These are phyloP conservation scores for Colletotrichum plurivorum DNA, from an alignment of 2,329 filamentous ascomycete species.

Conservation along the genomic window DNA sequence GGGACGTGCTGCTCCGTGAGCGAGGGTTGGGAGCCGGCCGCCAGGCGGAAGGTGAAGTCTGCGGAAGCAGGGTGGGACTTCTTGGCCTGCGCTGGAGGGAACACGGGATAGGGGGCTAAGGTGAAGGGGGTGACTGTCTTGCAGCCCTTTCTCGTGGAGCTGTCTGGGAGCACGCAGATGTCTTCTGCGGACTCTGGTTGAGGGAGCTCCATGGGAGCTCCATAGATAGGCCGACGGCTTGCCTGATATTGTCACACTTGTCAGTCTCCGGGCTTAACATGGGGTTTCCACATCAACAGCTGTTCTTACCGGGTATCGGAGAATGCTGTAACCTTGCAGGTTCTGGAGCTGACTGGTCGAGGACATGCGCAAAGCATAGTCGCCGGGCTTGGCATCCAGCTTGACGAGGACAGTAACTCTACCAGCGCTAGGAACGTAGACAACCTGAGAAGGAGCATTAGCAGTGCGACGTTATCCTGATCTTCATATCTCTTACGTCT, in stretches of 20 bases:
- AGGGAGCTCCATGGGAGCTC: conserved; percentile 41
- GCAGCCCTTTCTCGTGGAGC: conserved; percentile 33
- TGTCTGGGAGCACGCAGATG: conserved; percentile 41
- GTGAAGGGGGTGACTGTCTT: not conserved
- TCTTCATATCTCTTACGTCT: not conserved
- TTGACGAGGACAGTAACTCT: conserved; percentile 43
- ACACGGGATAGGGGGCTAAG: conserved; percentile 31
- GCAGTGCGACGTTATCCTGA: not conserved
- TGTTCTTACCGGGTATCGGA: conserved; percentile 35
- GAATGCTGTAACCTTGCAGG: conserved; percentile 43
- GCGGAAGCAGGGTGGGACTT: conserved; percentile 37
- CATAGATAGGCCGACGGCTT: conserved; percentile 36
- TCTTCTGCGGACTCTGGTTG: conserved; percentile 10
- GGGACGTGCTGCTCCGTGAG: conserved; percentile 23
- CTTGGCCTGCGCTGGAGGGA: conserved; percentile 26
- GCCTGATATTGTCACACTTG: not conserved
- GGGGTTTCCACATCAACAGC: too few relatives aligned
- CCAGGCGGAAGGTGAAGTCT: conserved; percentile 24
- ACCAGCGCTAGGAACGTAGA: conserved; percentile 42
- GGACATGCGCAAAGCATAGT: conserved; percentile 43
- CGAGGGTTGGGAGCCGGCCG: conserved; percentile 20
- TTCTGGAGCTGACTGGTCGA: conserved; percentile 45
- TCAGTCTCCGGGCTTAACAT: not conserved
- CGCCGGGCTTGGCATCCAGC: conserved; percentile 39
- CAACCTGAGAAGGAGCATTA: conserved; percentile 13